Evolutionary conservation across 805 yeast species (phyloP), one percentile per base, ranked within the genome.

Genomic region (Ogataea glucozyma): DNA sequence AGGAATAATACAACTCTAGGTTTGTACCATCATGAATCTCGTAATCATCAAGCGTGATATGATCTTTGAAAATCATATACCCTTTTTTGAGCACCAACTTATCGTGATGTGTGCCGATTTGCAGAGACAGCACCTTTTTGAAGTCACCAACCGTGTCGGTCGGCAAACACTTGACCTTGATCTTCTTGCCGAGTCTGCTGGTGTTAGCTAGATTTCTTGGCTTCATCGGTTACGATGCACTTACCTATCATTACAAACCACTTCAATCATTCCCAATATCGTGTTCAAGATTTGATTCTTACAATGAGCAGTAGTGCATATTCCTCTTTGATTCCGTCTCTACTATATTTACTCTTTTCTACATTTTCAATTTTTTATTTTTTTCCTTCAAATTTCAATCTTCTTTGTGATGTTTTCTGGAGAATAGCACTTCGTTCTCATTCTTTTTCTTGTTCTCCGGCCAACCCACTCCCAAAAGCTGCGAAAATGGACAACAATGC

Each of bases 11-110:
- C 61, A 91, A 67, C 65, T 91, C 99, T 51, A 91, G 65, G 62
- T 83, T 88, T 47, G 85, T 83, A 8, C 96, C 95, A 61, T 89
- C 83, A 58, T 89, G 96, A 14, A 91, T 81, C 62, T 91, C 99
- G 60, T 93, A 91, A 63, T 91, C 99, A n/a, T 85, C 96, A 33
- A 91, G 70, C 1, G 90, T 75, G 42, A 91, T 91, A 60, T 90
- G 97, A 57, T 91, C 93, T 60, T 93, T 93, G 62, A 79, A 81
- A 0, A 86, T 78, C 51, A 79, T 83, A 56, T 88, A 83, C 1
- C 97, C 97, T 58, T 88, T 90, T 62, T 88, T 90, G 49, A 91
- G 70, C 0, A 85, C 78, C 43, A 83, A 63, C 50, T 79, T 80
- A 16, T 81, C 85, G 14, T 78, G 68, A 1, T 82, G 65, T 2